Base-by-base conservation (phyloP, 2,329 filamentous ascomycete genomes). In the Penicillium sp. region DNA sequence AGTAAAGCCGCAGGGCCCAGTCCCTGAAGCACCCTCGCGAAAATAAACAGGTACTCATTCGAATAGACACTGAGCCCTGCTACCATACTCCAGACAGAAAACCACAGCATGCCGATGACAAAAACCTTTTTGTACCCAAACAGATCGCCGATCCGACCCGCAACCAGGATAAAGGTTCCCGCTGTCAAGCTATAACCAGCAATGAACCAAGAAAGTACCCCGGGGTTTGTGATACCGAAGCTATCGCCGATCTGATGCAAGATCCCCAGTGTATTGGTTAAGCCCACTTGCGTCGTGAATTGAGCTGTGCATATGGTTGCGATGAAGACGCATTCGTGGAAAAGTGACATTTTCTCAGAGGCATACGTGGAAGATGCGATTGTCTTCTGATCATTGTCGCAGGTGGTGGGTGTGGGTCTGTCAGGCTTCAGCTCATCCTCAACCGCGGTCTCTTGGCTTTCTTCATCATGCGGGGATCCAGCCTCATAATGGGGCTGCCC, bases 151-250 rank as follows among this genome's bases (percentile, higher is more conserved):
- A 71, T 54, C 22, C 67, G 66, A 41, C 72, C 72, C 45, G 60
- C 56, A 18, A 70, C 55, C 2, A 74, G 59, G 37, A 75, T 73
- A 54, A 75, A 75, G 1, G 69, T 72, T 14, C 72, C 71, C 51
- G 67, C 57, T 1, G 69, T 74, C 55, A 86, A 67, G 22, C 75
- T 77, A 63, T 85, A 88, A 1, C 81, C 82, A 1, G 82, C 82
- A 5, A 82, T 75, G 43, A 81, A 78, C 83, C 84, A 86, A 29
- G 76, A 77, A 12, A 83, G 69, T 23, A 77, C 22, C 9, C 18
- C 33, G 8, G 42, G 18, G 4, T 47, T 29, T 15, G 42, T 26
- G 6, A 23, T 12, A 11, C 26, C 42, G 31, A 52, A 52, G 18
- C 18, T 27, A 6, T 52, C 50, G 11, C 50, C 50, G 18, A 52